Conservation (phyloP, 2,329 filamentous ascomycete species). For the Botrytis fragariae region DNA sequence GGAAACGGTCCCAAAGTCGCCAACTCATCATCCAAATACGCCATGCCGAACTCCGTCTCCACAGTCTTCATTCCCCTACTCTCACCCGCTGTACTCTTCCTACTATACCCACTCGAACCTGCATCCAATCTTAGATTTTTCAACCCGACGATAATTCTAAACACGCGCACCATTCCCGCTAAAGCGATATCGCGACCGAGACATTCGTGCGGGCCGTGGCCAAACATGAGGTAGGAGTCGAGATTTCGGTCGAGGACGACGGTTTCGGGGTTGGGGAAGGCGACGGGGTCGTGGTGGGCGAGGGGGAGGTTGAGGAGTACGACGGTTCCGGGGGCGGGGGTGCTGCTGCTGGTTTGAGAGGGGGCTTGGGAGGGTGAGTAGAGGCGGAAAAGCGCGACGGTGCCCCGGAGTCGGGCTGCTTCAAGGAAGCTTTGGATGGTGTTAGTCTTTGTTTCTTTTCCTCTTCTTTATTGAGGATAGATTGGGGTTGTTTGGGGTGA, state of each 20-base stretch:
- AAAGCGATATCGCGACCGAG: constrained; percentile 63
- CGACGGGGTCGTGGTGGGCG: constrained; percentile 53
- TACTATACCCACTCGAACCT: constrained; percentile 38
- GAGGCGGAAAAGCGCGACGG: constrained; percentile 56
- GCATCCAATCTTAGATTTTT: constrained; percentile 25
- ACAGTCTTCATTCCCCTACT: constrained; percentile 31
- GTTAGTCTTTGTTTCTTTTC: background rate
- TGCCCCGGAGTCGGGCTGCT: constrained; percentile 65
- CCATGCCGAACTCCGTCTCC: constrained; percentile 25
- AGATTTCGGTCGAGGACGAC: constrained; percentile 62
- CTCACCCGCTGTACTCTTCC: constrained; percentile 39
- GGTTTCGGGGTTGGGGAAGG: constrained; percentile 59
- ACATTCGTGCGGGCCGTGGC: constrained; percentile 59
- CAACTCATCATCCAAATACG: constrained; percentile 67
- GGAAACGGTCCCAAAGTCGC: constrained; percentile 54
- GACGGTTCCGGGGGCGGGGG: constrained; percentile 54
- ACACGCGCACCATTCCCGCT: constrained; percentile 54
- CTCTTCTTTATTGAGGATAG: background rate
- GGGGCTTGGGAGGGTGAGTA: background rate
- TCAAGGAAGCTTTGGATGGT: constrained; percentile 56
- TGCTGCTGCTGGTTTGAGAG: constrained; percentile 43
- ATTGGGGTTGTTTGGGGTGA: too few species aligned
- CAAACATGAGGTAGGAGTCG: constrained; percentile 62
- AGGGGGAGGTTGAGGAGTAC: constrained; percentile 62
- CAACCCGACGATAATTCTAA: constrained; percentile 32